Conservation (phyloP, 1,284 basidiomycete species). For the Coriolopsis trogii region DNA sequence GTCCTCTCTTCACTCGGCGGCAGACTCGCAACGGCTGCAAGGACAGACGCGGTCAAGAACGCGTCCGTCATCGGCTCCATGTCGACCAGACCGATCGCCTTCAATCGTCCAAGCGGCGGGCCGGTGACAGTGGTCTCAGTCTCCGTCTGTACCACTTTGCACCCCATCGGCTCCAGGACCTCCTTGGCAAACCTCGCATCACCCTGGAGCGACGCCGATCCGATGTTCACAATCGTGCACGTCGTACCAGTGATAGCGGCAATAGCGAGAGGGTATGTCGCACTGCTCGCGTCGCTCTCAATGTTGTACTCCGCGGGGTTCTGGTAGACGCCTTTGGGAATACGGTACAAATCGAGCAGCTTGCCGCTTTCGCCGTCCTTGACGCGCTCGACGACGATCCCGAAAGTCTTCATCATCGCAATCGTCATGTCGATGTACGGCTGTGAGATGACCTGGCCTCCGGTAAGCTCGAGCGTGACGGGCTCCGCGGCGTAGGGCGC, state of each 20-base stretch:
- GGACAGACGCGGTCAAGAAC: conserved; percentile 92
- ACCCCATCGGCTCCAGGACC: conserved; percentile 95
- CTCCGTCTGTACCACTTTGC: conserved; percentile 85
- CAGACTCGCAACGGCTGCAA: conserved; percentile 84
- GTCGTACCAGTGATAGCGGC: conserved; percentile 95
- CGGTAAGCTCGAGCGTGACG: conserved; percentile 88
- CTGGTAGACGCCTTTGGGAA: conserved; percentile 80
- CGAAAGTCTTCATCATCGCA: conserved; percentile 97
- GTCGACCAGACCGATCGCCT: conserved; percentile 87
- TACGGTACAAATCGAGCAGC: conserved; percentile 82
- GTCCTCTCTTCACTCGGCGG: conserved; percentile 44
- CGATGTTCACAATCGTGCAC: conserved; percentile 94
- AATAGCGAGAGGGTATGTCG: conserved; percentile 96
- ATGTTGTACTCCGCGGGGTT: conserved; percentile 88
- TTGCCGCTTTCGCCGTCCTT: conserved; percentile 65
- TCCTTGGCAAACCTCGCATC: conserved; percentile 95
- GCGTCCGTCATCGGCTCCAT: conserved; percentile 99
- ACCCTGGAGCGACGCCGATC: conserved; percentile 89
- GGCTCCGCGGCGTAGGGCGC: conserved; percentile 89
- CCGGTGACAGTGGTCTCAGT: conserved; percentile 94
- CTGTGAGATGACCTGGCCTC: conserved; percentile 95
- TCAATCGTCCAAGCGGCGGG: conserved; percentile 80
- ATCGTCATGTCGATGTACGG: conserved; percentile 99
- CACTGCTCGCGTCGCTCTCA: conserved; percentile 95
- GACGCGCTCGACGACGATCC: conserved; percentile 77